Percentiles rank a stretch among this genome's conserved stretches.
These are phyloP conservation scores for Scheffersomyces illinoinensis DNA, from an alignment of 1,139 yeast genomes.

Conservation along the genomic window DNA sequence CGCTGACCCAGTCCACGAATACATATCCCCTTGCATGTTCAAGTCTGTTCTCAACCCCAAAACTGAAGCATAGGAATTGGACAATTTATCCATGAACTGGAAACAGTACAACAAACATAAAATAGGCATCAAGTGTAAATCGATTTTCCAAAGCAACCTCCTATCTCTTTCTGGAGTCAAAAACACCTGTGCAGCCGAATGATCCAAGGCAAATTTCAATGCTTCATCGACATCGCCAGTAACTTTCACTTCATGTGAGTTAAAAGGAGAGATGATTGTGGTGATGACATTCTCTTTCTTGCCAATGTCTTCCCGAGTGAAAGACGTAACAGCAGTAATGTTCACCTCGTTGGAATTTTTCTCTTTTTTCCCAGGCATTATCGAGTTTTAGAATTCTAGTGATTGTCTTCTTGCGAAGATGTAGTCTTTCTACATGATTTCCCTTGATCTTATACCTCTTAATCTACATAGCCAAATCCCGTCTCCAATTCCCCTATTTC, in stretches of 20 bases:
- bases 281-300: conserved; percentile 23
- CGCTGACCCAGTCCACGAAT: conserved; percentile 58
- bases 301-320: conserved; percentile 26
- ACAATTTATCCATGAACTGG: conserved; percentile 67
- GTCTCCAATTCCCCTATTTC: background rate
- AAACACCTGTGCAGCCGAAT: conserved; percentile 2
- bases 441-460: background rate
- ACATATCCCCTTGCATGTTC: conserved; percentile 50
- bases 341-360: conserved; percentile 10
- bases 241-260: conserved; percentile 28
- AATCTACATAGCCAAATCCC: background rate
- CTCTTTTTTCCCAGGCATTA: conserved; percentile 7
- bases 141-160: conserved; percentile 44
- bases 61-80: conserved; percentile 60
- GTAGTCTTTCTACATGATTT: background rate
- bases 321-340: conserved; percentile 16
- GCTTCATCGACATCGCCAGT: conserved; percentile 39
- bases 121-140: conserved; percentile 52
- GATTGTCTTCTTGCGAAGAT: background rate
- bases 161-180: conserved; percentile 1
- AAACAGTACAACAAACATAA: conserved; percentile 55
- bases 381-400: background rate
- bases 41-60: conserved; percentile 54
- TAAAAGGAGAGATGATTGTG: conserved; percentile 25
- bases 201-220: conserved; percentile 25